Percentiles rank a stretch among this genome's conserved stretches.
Conservation (phyloP, 352 stramenopile species). For the Phytophthora vignae region DNA sequence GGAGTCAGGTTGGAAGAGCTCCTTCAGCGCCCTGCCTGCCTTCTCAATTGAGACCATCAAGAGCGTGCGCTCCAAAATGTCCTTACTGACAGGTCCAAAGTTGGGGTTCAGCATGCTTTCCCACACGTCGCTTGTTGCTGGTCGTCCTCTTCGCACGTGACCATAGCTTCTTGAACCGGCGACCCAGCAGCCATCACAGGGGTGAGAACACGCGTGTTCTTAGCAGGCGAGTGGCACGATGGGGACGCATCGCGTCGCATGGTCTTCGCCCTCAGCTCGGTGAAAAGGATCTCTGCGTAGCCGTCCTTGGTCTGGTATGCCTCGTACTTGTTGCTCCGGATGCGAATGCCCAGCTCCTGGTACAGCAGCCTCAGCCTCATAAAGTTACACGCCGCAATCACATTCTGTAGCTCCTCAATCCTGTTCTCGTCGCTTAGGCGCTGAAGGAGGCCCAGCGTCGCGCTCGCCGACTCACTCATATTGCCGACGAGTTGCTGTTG, state of each 20-base stretch:
- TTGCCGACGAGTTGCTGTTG: not conserved
- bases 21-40: too few relatives aligned
- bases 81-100: too few relatives aligned
- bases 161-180: too few relatives aligned
- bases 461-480: conserved; percentile 1
- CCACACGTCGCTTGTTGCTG: too few relatives aligned
- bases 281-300: not conserved
- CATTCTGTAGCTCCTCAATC: not conserved
- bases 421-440: conserved; percentile 1
- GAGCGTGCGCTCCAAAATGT: too few relatives aligned
- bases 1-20: too few relatives aligned
- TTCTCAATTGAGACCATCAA: too few relatives aligned
- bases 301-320: conserved; percentile 8
- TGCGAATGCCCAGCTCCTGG: conserved; percentile 2
- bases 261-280: conserved; percentile 2
- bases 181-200: too few relatives aligned
- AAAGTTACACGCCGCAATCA: conserved; percentile 5
- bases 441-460: not conserved
- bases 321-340: conserved; percentile 8
- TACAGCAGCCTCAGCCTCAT: not conserved
- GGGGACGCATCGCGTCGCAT: not conserved
- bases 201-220: too few relatives aligned
- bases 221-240: too few relatives aligned
- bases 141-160: too few relatives aligned
- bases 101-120: too few relatives aligned